These are phyloP conservation scores for Lecanosticta acicola DNA, from an alignment of 2,329 filamentous ascomycete genomes.

Conservation along the genomic window DNA sequence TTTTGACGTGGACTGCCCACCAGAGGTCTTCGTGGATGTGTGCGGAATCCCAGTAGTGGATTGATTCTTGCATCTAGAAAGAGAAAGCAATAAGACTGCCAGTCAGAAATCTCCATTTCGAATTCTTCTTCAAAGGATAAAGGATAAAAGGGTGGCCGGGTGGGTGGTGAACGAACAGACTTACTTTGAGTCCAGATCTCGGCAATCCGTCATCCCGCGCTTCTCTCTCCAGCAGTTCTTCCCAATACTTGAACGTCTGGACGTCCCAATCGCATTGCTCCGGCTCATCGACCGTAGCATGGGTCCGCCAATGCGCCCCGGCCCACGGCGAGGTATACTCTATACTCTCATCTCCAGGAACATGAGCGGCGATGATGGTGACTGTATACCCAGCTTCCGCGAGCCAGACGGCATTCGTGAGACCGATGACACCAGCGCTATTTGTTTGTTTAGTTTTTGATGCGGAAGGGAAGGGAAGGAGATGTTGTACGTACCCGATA, in stretches of 20 bases:
- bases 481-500: conserved; percentile 15
- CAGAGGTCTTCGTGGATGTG: conserved; percentile 30
- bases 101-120: not conserved
- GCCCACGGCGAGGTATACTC: conserved; percentile 46
- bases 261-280: conserved; percentile 40
- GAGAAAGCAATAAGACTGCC: conserved; percentile 1
- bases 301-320: conserved; percentile 45
- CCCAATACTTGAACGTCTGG: conserved; percentile 41
- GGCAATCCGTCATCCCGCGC: conserved; percentile 22
- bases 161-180: too few species aligned
- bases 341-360: conserved; percentile 39
- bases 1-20: conserved; percentile 36
- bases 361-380: conserved; percentile 40
- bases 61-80: conserved; percentile 22
- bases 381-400: conserved; percentile 38
- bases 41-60: conserved; percentile 28
- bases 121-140: not conserved
- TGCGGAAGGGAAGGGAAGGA: not conserved
- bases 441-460: conserved; percentile 2
- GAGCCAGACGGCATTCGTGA: conserved; percentile 42
- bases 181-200: conserved; percentile 25
- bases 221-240: conserved; percentile 28
- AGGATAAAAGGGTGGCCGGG: too few species aligned
- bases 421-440: conserved; percentile 45
- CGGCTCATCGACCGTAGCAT: conserved; percentile 31